Evolutionary conservation across 306 rosid genomes (phyloP).

Genomic region (Phaseolus lunatus): DNA sequence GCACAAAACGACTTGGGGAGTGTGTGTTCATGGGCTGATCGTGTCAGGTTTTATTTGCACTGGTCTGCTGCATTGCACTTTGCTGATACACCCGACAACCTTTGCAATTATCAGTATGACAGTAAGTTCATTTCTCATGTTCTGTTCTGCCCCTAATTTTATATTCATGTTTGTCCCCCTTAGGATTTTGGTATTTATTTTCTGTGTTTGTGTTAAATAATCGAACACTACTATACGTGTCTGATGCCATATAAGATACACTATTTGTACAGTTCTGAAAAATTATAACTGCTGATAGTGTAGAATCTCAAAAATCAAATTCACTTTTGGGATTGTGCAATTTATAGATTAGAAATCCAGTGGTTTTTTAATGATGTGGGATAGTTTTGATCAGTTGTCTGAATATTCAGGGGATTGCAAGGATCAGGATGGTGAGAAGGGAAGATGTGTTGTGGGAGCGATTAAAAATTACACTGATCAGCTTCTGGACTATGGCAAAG

Average conservation of each 20-base stretch:
- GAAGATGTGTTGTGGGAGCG: slow-evolving; percentile 81
- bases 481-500: slow-evolving; percentile 53
- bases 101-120: slow-evolving; percentile 63
- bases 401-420: slow-evolving; percentile 77
- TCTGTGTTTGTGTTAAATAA: background rate
- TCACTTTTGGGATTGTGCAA: background rate
- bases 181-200: background rate
- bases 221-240: background rate
- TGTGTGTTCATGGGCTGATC: slow-evolving; percentile 85
- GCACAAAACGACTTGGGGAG: slow-evolving; percentile 63
- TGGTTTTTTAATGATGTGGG: background rate
- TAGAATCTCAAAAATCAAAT: background rate
- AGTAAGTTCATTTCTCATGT: slow-evolving; percentile 54
- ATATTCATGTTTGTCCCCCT: background rate
- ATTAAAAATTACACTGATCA: slow-evolving; percentile 78
- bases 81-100: slow-evolving; percentile 69
- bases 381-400: slow-evolving; percentile 11
- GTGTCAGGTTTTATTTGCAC: slow-evolving; percentile 60
- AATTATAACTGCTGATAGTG: background rate
- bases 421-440: slow-evolving; percentile 62
- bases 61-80: slow-evolving; percentile 86
- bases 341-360: background rate
- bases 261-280: background rate
- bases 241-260: background rate
- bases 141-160: background rate